These are phyloP conservation scores for Myrmaecium sp. DNA, from an alignment of 2,329 filamentous ascomycete genomes.

Conservation along the genomic window DNA sequence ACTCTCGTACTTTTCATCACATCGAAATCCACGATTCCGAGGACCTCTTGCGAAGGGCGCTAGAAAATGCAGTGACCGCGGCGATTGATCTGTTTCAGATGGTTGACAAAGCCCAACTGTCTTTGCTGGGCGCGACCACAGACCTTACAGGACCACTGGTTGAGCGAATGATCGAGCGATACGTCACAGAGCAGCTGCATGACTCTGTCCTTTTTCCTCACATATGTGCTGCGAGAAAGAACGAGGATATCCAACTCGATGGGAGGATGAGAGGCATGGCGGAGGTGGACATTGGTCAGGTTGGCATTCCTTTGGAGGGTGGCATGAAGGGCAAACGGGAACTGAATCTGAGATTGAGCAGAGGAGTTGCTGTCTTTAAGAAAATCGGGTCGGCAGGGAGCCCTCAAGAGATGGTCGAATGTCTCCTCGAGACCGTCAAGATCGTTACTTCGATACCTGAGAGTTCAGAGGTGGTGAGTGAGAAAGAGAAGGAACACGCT, in stretches of 20 bases:
- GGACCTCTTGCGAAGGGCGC: slow-evolving; percentile 68
- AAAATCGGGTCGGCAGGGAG: slow-evolving; percentile 63
- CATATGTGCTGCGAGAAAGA: slow-evolving; percentile 57
- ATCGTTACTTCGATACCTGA: slow-evolving; percentile 49
- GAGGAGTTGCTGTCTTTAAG: slow-evolving; percentile 75
- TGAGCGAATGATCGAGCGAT: slow-evolving; percentile 85
- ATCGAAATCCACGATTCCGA: slow-evolving; percentile 75
- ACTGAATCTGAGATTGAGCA: slow-evolving; percentile 56
- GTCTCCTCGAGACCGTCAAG: slow-evolving; percentile 67
- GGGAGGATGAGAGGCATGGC: slow-evolving; percentile 85
- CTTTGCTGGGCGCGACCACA: slow-evolving; percentile 77
- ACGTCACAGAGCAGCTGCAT: slow-evolving; percentile 85
- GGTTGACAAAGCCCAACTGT: slow-evolving; percentile 90
- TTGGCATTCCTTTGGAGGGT: slow-evolving; percentile 73
- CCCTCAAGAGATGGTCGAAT: slow-evolving; percentile 77
- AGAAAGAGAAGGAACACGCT: slow-evolving; percentile 35
- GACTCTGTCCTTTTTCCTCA: slow-evolving; percentile 68
- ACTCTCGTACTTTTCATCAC: slow-evolving; percentile 19
- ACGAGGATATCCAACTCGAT: slow-evolving; percentile 77
- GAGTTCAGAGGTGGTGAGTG: slow-evolving; percentile 35
- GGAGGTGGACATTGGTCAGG: slow-evolving; percentile 82
- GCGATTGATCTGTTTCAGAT: slow-evolving; percentile 92
- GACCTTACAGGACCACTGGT: slow-evolving; percentile 84
- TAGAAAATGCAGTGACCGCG: slow-evolving; percentile 82
- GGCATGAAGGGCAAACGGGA: slow-evolving; percentile 66